Percentiles rank a stretch among this genome's conserved stretches.
Conservation (phyloP, 257 asterid genomes). For the Solanum appendiculatum region DNA sequence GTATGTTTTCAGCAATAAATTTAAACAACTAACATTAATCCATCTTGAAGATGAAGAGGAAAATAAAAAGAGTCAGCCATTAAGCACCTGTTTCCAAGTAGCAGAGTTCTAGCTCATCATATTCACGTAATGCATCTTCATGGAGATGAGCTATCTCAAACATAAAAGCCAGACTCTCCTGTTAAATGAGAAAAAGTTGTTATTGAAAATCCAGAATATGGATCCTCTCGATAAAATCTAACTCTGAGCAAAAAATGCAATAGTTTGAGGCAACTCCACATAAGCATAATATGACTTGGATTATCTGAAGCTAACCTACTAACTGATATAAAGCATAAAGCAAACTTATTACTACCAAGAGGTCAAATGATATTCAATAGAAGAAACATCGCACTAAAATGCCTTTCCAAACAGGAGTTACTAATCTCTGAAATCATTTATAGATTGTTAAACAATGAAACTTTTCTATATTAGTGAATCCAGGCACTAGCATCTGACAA, state of each 20-base stretch:
- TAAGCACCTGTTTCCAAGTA: slow-evolving; percentile 90
- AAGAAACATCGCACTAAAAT: background rate
- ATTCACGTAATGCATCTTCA: slow-evolving; percentile 98
- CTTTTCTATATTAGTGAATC: background rate
- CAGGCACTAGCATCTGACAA: background rate
- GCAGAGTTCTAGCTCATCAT: slow-evolving; percentile 98
- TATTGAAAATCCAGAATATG: background rate
- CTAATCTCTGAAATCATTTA: background rate
- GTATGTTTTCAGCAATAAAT: background rate
- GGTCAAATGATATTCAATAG: background rate
- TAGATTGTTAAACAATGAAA: background rate
- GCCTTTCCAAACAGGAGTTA: background rate
- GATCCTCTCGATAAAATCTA: background rate
- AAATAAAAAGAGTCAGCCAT: slow-evolving; percentile 8
- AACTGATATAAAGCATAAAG: background rate
- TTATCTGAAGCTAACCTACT: background rate
- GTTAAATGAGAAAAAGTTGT: slow-evolving; percentile 6
- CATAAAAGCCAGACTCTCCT: slow-evolving; percentile 99
- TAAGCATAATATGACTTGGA: background rate
- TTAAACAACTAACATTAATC: background rate
- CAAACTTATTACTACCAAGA: background rate
- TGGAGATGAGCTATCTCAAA: slow-evolving; percentile 94
- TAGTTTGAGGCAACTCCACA: background rate
- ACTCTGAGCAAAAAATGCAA: background rate
- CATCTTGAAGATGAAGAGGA: slow-evolving; percentile 5